These are phyloP conservation scores for Melaleuca quinquenervia DNA, from an alignment of 345 rosid species.

Conservation along the genomic window DNA sequence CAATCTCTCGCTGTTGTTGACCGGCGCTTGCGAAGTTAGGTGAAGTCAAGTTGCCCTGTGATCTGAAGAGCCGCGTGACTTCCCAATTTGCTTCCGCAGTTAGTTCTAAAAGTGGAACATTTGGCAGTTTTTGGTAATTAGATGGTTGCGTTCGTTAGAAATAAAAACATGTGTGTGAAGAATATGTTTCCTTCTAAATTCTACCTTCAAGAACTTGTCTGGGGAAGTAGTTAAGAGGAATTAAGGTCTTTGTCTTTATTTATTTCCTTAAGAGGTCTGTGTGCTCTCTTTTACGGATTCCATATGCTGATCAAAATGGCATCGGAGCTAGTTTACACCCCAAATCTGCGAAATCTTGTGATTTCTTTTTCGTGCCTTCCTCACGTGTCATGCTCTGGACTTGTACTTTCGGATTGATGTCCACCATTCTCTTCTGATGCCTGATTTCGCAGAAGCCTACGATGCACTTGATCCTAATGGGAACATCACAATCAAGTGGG, in stretches of 20 bases:
- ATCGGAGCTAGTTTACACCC: neutral
- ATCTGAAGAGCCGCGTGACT: neutral
- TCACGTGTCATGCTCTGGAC: neutral
- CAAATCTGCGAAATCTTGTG: neutral
- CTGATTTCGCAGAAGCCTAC: conserved; percentile 16
- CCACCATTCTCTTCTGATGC: neutral
- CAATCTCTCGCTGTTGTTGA: neutral
- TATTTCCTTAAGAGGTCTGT: neutral
- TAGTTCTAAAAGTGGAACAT: neutral
- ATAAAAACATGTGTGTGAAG: neutral
- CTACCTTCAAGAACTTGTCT: neutral
- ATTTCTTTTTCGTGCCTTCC: neutral
- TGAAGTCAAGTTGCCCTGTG: neutral
- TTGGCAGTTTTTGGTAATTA: neutral
- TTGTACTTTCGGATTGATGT: neutral
- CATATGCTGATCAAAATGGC: neutral
- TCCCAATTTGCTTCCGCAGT: neutral
- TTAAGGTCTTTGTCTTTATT: neutral
- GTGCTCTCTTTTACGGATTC: neutral
- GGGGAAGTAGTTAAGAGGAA: neutral
- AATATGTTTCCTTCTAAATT: neutral
- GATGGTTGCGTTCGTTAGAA: neutral
- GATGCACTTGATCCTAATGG: conserved; percentile 38
- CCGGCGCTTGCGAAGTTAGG: neutral
- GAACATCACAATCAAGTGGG: conserved; percentile 43